A percentile compares a stretch with the other conserved stretches of the same genome.
These are phyloP conservation scores for Eudorina sp. DNA, from an alignment of 139 green algal genomes.

Conservation along the genomic window DNA sequence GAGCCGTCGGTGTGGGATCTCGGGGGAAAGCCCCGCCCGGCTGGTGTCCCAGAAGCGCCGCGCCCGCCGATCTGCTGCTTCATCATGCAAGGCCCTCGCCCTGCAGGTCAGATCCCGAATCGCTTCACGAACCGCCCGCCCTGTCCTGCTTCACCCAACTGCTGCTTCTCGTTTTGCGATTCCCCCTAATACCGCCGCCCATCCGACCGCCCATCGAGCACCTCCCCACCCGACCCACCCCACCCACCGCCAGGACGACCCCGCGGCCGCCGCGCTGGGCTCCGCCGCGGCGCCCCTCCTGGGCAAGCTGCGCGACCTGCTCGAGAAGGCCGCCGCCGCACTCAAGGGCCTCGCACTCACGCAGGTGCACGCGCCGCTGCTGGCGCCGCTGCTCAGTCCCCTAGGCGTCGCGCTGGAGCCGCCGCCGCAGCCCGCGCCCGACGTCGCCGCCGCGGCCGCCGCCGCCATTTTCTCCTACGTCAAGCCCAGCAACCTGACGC, in stretches of 20 bases:
- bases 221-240: background rate
- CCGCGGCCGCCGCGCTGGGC: background rate
- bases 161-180: background rate
- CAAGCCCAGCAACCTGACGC: conserved; percentile 32
- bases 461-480: conserved; percentile 25
- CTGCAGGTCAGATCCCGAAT: no score
- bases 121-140: no score
- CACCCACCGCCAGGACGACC: background rate
- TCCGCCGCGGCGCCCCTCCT: background rate
- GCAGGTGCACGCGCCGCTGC: background rate
- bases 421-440: background rate
- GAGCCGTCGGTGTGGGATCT: no score
- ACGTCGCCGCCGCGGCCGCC: background rate
- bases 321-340: conserved; percentile 22
- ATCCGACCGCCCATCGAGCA: background rate
- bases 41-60: no score
- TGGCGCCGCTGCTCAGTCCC: conserved; percentile 2
- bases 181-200: background rate
- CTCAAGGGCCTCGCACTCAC: conserved; percentile 34
- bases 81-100: no score
- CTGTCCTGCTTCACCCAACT: background rate
- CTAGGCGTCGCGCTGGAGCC: background rate
- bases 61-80: no score
- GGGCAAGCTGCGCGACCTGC: conserved; percentile 41
- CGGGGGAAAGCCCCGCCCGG: no score